Percentiles rank a stretch among this genome's conserved stretches.
Evolutionary conservation across 495 filamentous ascomycete genomes (phyloP).

Genomic region (Usnea hakonensis): DNA sequence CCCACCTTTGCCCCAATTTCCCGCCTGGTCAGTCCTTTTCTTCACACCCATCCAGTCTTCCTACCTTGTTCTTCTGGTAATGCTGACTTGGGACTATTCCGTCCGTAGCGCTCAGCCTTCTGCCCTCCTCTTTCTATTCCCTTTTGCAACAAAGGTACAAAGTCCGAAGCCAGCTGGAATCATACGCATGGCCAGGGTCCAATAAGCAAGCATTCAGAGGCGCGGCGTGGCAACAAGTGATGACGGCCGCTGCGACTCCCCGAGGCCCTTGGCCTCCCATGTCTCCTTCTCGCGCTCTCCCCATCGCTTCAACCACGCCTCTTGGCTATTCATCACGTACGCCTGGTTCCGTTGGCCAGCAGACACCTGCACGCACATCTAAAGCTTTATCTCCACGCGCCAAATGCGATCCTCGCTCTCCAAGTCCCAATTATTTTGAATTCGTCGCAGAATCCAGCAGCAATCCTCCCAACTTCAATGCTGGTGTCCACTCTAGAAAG

Average conservation of each 20-base stretch:
- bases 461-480: constrained; percentile 53
- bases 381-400: constrained; percentile 30
- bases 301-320: constrained; percentile 25
- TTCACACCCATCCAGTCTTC: background rate
- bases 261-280: constrained; percentile 38
- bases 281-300: constrained; percentile 23
- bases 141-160: background rate
- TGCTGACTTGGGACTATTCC: background rate
- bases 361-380: constrained; percentile 35
- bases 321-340: constrained; percentile 28
- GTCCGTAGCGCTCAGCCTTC: background rate
- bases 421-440: constrained; percentile 80
- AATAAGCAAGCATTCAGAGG: background rate
- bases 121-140: background rate
- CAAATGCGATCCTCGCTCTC: constrained; percentile 33
- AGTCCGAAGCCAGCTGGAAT: no score
- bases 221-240: constrained; percentile 15
- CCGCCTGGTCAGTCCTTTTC: background rate
- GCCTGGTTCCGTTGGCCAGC: constrained; percentile 37
- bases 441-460: constrained; percentile 53
- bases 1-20: background rate
- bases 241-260: constrained; percentile 39
- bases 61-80: background rate
- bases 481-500: constrained; percentile 47
- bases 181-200: background rate